Evolutionary conservation across 2,329 filamentous ascomycete species (phyloP).

Genomic region (Ophiostoma sp.): DNA sequence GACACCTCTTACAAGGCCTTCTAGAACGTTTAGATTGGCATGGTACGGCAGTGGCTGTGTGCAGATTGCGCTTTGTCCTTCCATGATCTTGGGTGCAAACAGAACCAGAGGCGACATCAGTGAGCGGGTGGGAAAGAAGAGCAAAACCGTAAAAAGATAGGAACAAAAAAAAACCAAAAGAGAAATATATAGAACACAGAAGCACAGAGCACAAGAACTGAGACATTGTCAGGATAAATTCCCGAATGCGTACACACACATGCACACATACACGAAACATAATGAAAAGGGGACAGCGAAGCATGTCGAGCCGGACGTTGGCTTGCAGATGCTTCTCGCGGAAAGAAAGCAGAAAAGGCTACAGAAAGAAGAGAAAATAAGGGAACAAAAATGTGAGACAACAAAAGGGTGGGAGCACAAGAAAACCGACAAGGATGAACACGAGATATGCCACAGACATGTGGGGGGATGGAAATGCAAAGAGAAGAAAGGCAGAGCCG

Average conservation of each 20-base stretch:
- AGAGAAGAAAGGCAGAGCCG: background rate
- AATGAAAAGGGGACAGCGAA: background rate
- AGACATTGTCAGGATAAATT: constrained; percentile 13
- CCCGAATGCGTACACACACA: constrained; percentile 11
- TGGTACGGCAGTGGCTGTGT: constrained; percentile 13
- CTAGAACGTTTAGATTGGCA: constrained; percentile 18
- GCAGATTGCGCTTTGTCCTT: constrained; percentile 9
- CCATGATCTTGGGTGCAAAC: background rate
- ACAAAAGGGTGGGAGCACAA: constrained; percentile 10
- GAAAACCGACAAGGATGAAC: constrained; percentile 19
- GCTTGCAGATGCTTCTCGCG: constrained; percentile 11
- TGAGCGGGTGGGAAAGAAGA: background rate
- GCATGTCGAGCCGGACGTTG: background rate
- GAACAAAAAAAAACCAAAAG: background rate
- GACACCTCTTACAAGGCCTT: background rate
- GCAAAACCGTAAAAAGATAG: background rate
- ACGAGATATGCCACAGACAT: constrained; percentile 23
- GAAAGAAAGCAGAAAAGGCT: background rate
- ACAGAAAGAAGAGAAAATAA: background rate
- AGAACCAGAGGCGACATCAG: background rate
- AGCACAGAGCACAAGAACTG: background rate
- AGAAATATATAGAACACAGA: background rate
- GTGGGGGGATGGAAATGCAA: background rate
- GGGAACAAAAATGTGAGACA: background rate
- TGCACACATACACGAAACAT: background rate